Evolutionary conservation across 2,329 filamentous ascomycete species (phyloP).

Genomic region (Aspergillus intermedius): DNA sequence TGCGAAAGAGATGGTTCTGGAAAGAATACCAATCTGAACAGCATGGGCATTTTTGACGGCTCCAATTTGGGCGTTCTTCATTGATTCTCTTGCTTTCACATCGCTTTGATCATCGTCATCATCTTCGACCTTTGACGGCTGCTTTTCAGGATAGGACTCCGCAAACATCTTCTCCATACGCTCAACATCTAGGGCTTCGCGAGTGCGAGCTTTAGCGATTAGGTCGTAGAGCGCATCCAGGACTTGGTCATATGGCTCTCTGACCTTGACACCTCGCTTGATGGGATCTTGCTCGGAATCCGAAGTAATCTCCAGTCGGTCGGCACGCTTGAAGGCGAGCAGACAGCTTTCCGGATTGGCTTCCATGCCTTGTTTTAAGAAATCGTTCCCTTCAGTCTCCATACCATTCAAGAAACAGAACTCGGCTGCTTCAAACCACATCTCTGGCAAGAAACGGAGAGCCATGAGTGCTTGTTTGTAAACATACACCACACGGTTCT

Average conservation of each 20-base stretch:
- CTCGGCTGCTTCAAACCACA: slow-evolving; percentile 91
- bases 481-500: slow-evolving; percentile 74
- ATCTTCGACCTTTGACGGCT: slow-evolving; percentile 42
- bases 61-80: slow-evolving; percentile 50
- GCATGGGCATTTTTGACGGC: slow-evolving; percentile 60
- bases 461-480: slow-evolving; percentile 94
- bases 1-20: slow-evolving; percentile 78
- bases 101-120: slow-evolving; percentile 49
- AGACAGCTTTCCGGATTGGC: slow-evolving; percentile 93
- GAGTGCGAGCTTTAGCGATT: slow-evolving; percentile 62
- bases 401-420: slow-evolving; percentile 81
- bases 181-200: slow-evolving; percentile 56
- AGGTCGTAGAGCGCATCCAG: slow-evolving; percentile 84
- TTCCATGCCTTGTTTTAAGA: slow-evolving; percentile 72
- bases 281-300: slow-evolving; percentile 64
- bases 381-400: slow-evolving; percentile 65
- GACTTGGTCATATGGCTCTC: slow-evolving; percentile 75
- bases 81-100: slow-evolving; percentile 45
- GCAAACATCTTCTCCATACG: slow-evolving; percentile 51
- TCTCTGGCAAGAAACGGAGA: slow-evolving; percentile 86
- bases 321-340: slow-evolving; percentile 80
- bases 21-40: slow-evolving; percentile 67
- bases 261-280: slow-evolving; percentile 63
- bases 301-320: slow-evolving; percentile 74
- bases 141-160: slow-evolving; percentile 32